A percentile compares a stretch with the other conserved stretches of the same genome.
These are phyloP conservation scores for Chaetomium globosum DNA, from an alignment of 2,329 filamentous ascomycete genomes.

Conservation along the genomic window DNA sequence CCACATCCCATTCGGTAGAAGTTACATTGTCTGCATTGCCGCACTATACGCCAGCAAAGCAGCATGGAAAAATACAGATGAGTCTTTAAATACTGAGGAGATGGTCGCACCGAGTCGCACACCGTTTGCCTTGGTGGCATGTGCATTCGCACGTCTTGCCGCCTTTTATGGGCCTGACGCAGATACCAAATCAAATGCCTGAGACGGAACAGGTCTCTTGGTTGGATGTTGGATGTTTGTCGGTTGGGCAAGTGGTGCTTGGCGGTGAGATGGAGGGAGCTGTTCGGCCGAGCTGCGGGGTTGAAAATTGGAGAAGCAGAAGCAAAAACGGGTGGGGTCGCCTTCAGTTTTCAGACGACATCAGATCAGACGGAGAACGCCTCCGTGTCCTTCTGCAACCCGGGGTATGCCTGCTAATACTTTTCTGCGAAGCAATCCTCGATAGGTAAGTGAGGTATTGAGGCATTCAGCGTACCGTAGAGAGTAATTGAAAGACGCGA, in stretches of 20 bases:
- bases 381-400: neutral
- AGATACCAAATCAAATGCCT: neutral
- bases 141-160: neutral
- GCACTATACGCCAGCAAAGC: neutral
- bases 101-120: constrained; percentile 2
- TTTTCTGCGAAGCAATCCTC: neutral
- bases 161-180: neutral
- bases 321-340: neutral
- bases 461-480: too few species aligned
- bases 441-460: too few species aligned
- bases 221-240: neutral
- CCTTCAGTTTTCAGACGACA: neutral
- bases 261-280: neutral
- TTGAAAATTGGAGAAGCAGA: neutral
- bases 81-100: neutral
- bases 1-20: neutral
- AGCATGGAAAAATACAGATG: neutral
- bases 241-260: neutral
- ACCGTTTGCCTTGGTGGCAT: neutral
- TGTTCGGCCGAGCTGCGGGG: neutral
- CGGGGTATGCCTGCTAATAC: too few species aligned
- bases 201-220: neutral
- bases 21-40: neutral
- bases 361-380: neutral
- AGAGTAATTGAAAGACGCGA: neutral